Base-by-base conservation (phyloP, 2,329 filamentous ascomycete species). In the Moelleriella libera region DNA sequence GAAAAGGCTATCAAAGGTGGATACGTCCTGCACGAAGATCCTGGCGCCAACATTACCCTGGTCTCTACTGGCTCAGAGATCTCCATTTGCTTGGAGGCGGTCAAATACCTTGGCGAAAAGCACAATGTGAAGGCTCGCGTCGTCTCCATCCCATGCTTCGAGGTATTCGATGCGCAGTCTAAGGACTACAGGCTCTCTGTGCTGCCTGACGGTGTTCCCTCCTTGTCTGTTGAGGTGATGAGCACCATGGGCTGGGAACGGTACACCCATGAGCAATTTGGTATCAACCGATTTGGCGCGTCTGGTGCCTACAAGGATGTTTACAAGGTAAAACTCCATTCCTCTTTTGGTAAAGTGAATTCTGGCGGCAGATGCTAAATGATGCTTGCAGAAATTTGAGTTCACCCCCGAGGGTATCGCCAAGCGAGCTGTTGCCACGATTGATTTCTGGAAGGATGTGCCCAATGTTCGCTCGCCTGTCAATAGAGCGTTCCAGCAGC, bases 191-290 rank as follows among this genome's bases (percentile, higher is more conserved):
- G 82, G 66, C 83, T 98, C 58, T 84, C 82, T 56, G 85, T 95
- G 56, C 80, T 98, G 53, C 92, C 90, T 60, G 88, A 96, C 65
- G 89, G 89, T 57, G 90, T 96, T 65, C 90, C 92, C 56, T 80
- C 88, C 52, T 69, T 98, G 68, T 94, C 86, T 48, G 85, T 98
- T 57, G 92, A 98, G 77, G 89, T 88, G 67, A 94, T 95, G 86
- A 85, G 79, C 69, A 98, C 92, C 57, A 82, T 96, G 71, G 92
- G 92, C 58, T 98, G 92, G 92, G 89, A 97, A 80, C 85, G 90
- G 69, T 98, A 97, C 75, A 86, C 88, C 50, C 90, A 98, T 72
- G 92, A 98, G 81, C 92, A 98, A 75, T 98, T 98, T 63, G 92
- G 92, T 66, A 82, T 98, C 57, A 98, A 98, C 84, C 82, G 92